These are phyloP conservation scores for Emericellopsis cladophorae DNA, from an alignment of 2,329 filamentous ascomycete species.

Conservation along the genomic window DNA sequence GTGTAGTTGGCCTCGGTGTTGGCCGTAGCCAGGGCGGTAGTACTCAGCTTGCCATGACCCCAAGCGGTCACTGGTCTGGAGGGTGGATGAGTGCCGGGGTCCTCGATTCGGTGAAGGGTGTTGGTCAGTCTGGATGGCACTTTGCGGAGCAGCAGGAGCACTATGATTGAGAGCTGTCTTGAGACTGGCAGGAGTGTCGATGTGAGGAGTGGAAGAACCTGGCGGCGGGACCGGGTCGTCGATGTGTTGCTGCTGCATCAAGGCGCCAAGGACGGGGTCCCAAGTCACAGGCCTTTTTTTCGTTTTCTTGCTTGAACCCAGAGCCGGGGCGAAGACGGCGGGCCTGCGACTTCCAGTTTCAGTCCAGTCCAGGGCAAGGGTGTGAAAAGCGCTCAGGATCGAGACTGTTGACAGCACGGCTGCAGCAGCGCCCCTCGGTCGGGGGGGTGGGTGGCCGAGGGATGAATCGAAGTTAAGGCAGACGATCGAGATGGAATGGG, in stretches of 20 bases:
- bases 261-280: constrained; percentile 2
- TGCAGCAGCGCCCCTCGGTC: no score
- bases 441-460: neutral
- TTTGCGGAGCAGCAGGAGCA: neutral
- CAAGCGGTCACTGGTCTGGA: neutral
- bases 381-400: no score
- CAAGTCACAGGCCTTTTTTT: neutral
- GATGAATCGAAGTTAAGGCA: neutral
- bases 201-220: neutral
- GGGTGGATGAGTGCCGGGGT: neutral
- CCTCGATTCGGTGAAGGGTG: neutral
- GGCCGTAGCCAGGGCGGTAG: neutral
- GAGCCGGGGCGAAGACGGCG: no score
- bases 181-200: neutral
- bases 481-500: neutral
- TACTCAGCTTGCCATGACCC: neutral
- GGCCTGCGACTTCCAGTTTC: no score
- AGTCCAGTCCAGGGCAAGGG: no score
- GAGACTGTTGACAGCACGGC: no score
- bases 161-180: neutral
- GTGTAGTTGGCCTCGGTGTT: neutral
- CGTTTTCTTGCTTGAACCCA: no score
- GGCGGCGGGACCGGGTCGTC: neutral
- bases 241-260: constrained; percentile 2
- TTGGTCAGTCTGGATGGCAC: neutral